Evolutionary conservation across 352 stramenopile genomes (phyloP).

Genomic region (Globisporangium middletonii): DNA sequence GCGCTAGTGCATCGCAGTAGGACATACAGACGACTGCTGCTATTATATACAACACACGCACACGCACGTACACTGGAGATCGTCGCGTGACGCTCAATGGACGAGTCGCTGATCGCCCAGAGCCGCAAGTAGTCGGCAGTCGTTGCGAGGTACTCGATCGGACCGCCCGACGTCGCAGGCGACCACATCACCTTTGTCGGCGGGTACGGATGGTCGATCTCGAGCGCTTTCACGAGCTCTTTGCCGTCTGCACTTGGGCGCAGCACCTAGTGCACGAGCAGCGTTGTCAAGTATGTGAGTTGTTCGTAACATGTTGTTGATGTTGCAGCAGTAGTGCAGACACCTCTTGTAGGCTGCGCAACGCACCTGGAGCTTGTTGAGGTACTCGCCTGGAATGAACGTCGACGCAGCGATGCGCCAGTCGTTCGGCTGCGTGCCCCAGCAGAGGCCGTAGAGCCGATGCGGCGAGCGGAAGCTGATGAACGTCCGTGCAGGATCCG

Average conservation of each 20-base stretch:
- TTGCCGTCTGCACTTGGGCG: conserved; percentile 47
- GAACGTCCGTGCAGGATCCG: conserved; percentile 31
- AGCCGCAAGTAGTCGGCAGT: conserved; percentile 82
- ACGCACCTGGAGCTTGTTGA: conserved; percentile 84
- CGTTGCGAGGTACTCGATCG: conserved; percentile 70
- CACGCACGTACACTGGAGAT: conserved; percentile 51
- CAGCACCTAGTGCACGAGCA: conserved; percentile 36
- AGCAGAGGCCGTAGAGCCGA: conserved; percentile 74
- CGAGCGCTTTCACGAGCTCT: conserved; percentile 47
- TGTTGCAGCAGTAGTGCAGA: neutral
- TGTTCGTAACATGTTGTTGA: too few species aligned
- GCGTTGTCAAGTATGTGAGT: too few species aligned
- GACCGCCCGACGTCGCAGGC: conserved; percentile 35
- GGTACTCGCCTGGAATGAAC: conserved; percentile 80
- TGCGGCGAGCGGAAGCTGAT: conserved; percentile 66
- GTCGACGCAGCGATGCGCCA: conserved; percentile 68
- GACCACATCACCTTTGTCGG: conserved; percentile 88
- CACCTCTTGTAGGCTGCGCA: neutral
- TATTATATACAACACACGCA: neutral
- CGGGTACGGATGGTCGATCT: conserved; percentile 84
- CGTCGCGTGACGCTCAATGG: conserved; percentile 67
- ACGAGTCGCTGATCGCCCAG: conserved; percentile 67
- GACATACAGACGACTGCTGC: conserved; percentile 3
- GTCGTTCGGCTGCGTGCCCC: conserved; percentile 49
- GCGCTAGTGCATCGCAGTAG: neutral